phyloP scores from a whole-genome alignment of 2,329 filamentous ascomycete species.

The Xylaria sp. region DNA sequence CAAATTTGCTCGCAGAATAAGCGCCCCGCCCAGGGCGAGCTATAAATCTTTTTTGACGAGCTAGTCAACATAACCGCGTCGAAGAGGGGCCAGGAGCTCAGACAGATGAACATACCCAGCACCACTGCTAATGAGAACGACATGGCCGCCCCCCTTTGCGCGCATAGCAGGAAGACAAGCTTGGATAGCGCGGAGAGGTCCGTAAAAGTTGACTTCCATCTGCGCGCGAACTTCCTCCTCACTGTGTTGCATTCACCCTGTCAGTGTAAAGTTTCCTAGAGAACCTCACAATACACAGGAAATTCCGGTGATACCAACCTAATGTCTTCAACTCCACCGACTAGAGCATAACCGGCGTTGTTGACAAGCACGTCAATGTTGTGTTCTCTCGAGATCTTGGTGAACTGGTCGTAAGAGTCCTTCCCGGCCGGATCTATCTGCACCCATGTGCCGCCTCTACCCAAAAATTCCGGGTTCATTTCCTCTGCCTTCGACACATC shows the following conservation, averaged over 20 bases:
- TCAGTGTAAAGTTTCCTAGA: too few relatives aligned
- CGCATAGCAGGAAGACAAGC: conserved; percentile 38
- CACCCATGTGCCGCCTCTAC: conserved; percentile 4
- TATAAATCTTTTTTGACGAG: conserved; percentile 17
- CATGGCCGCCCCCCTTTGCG: conserved; percentile 12
- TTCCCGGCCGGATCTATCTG: conserved; percentile 4
- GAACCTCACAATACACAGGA: neutral
- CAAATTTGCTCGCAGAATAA: conserved; percentile 31
- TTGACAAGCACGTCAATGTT: conserved; percentile 21
- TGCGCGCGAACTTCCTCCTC: conserved; percentile 21
- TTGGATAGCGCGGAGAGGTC: conserved; percentile 53
- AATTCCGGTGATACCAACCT: neutral
- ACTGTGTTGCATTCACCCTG: neutral
- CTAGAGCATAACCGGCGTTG: conserved; percentile 11
- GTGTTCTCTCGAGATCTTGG: neutral
- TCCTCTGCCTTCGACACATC: conserved; percentile 7
- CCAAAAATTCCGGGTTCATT: neutral
- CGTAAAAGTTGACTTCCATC: conserved; percentile 62
- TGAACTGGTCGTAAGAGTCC: conserved; percentile 5
- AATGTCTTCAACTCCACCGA: conserved; percentile 17
- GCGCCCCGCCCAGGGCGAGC: conserved; percentile 23
- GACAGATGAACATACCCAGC: conserved; percentile 12
- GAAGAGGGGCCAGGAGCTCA: neutral
- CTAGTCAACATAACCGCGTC: neutral
- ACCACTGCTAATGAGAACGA: conserved; percentile 26